Evolutionary conservation across 192 early-diverging fungal genomes (phyloP), one percentile per base, ranked within the genome.

Genomic region (Entomortierella parvispora): DNA sequence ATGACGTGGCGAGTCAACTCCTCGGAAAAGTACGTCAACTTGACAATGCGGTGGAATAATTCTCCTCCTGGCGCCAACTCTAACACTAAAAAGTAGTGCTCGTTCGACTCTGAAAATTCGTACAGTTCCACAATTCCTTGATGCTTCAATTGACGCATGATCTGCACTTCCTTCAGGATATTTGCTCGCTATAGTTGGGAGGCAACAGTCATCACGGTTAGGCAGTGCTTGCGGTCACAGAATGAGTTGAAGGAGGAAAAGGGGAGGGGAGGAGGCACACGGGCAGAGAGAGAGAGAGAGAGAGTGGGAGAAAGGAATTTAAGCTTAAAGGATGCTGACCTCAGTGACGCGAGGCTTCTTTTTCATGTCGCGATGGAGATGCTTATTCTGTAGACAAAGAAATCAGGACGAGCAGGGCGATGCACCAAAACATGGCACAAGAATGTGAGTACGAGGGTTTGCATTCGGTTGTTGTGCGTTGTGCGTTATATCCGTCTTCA

Each of bases 21-120:
- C 76, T 96, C 94, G 45, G 90, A 91, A 58, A 95, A 85, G 74
- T 92, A 94, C 10, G 93, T 93, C 29, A 94, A 76, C 68, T 90
- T 86, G 47, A 94, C 90, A 40, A 96, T 90, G 37, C 92, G 88
- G 79, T 96, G 91, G 67, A 95, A 97, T 28, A 97, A 84, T 81
- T 97, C 96, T 66, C 96, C 96, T 62, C 94, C 94, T n/a, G 88
- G 82, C 42, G 91, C 90, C 42, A 90, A 85, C 79, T 97, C 96
- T 60, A 95, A 85, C 3, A 94, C 82, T 17, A 95, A 74, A 65
- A 90, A 92, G 71, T 91, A 94, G 71, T 91, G 86, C 66, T 87
- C 88, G 55, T 87, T 82, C 42, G 89, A 91, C 76, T 93, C 94
- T 66, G 88, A 86, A 80, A 93, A 94, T 17, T 91, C 88, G 32